These are phyloP conservation scores for Ophiostoma himal-ulmi DNA, from an alignment of 2,329 filamentous ascomycete genomes.

Conservation along the genomic window DNA sequence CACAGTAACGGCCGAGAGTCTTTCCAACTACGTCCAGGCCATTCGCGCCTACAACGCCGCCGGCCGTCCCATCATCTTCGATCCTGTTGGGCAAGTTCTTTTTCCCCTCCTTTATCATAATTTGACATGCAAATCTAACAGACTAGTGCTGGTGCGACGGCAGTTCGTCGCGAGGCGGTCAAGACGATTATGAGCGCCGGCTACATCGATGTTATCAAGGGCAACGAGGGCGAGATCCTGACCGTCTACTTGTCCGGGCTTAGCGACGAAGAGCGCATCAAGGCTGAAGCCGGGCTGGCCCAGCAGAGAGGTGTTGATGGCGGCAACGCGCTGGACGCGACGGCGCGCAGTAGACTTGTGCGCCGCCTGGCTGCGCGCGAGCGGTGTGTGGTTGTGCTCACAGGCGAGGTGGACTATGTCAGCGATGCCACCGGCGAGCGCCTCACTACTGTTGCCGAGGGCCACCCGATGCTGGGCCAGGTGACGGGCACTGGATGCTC, in stretches of 20 bases:
- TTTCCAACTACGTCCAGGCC: constrained; percentile 66
- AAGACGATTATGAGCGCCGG: constrained; percentile 64
- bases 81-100: constrained; percentile 69
- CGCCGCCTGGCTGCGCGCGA: constrained; percentile 60
- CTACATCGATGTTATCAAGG: constrained; percentile 85
- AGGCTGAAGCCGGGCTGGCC: constrained; percentile 28
- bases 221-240: constrained; percentile 83
- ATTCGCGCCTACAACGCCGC: constrained; percentile 74
- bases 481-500: constrained; percentile 82
- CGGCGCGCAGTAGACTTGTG: constrained; percentile 56
- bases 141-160: constrained; percentile 66
- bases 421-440: constrained; percentile 58
- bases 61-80: constrained; percentile 71
- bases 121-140: background rate
- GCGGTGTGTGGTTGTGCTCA: constrained; percentile 71
- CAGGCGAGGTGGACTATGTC: constrained; percentile 69
- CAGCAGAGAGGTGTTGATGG: constrained; percentile 85
- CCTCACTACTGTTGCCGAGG: constrained; percentile 67
- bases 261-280: constrained; percentile 15
- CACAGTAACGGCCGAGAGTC: constrained; percentile 70
- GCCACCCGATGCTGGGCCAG: constrained; percentile 62
- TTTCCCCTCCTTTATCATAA: background rate
- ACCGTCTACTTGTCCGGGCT: constrained; percentile 56
- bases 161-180: constrained; percentile 64
- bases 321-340: constrained; percentile 45